Evolutionary conservation across 805 yeast species (phyloP), one percentile per base, ranked within the genome.

Genomic region (Ascoidea rubescens): DNA sequence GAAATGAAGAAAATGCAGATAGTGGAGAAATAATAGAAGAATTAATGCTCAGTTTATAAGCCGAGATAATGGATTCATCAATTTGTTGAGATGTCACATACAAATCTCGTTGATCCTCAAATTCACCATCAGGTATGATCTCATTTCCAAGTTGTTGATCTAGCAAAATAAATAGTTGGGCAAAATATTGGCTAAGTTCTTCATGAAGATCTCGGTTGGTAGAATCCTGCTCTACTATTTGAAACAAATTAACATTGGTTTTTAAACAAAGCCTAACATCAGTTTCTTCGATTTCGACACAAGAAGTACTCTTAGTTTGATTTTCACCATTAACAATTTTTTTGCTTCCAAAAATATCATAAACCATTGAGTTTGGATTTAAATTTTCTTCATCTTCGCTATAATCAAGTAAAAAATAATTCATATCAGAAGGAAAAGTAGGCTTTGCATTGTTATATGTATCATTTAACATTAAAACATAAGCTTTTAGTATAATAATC

Each of bases 391-490:
- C 14, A 10, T 10, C 14, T 2, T 37, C 14, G 8, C 43, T 14
- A 37, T 37, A 37, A 37, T 37, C 43, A 10, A 37, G 8, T 37
- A 37, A 37, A 37, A 37, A 14, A 37, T 10, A 37, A 37, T 37
- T 37, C 46, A 72, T 75, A 54, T 77, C 80, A 2, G 78, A 70
- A 31, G 96, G 97, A 64, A 88, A 91, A 1, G 73, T 72, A 0
- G 97, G 96, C 52, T 78, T 69, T 47, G 75, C 79, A 10, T 74
- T 71, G 4, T 68, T 54, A 52, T 77, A 76, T 50, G 71, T 74
- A 55, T 87, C 95, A 52, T 77, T 74, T 43, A 90, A 67, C 48
- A 88, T 77, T n/a, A 80, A 74, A 49, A 82, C 72, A 60, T 87
- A 91, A 1, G 96, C 73, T 53, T 78, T 78, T 14, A 87, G 74